Base-by-base conservation (phyloP, 352 stramenopile species). In the Pythium dissotocum region DNA sequence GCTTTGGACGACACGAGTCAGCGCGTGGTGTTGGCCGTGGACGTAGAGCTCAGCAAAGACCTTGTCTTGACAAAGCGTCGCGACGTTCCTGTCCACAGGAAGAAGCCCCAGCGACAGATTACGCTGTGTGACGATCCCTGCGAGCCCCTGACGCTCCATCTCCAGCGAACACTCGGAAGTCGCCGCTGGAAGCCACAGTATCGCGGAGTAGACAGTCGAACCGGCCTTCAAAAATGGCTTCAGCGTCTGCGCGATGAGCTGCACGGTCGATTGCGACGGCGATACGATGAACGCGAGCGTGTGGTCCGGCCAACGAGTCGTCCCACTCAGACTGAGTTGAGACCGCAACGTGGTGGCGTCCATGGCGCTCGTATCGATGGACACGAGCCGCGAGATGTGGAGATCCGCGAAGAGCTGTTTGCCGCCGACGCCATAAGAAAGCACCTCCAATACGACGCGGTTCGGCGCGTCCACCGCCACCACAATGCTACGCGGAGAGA, bases 31-130 rank as follows among this genome's bases (percentile, higher is more conserved):
- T 56, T 91, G 76, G 1, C 79, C 75, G 55, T 88, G 82, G 7
- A 94, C 79, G 61, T 90, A 94, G 21, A 94, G 67, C 51, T 91
- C 77, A 26, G 77, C 80, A 57, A 94, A 94, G 24, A 87, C 75
- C 28, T 67, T 73, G 69, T 91, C 84, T 53, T 86, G 76, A 52
- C 83, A 92, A 48, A 94, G 66, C 12, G 81, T 78, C 18, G 76
- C 74, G 28, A 92, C 83, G 24, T 77, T 63, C 10, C 70, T 67
- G 52, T 92, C 86, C 38, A 90, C 74, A 0, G 83, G 86, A 32
- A 94, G 67, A 13, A 94, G 58, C 0, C 79, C 82, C 7, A 94
- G 64, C 24, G 72, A 66, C 42, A 94, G 68, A 56, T 90, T 83
- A 16, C 68, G 59, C 72, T 94, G 78, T 16, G 48, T 49, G 7